Base-by-base conservation (phyloP, 2,329 filamentous ascomycete genomes). In the Lachnellula cervina region DNA sequence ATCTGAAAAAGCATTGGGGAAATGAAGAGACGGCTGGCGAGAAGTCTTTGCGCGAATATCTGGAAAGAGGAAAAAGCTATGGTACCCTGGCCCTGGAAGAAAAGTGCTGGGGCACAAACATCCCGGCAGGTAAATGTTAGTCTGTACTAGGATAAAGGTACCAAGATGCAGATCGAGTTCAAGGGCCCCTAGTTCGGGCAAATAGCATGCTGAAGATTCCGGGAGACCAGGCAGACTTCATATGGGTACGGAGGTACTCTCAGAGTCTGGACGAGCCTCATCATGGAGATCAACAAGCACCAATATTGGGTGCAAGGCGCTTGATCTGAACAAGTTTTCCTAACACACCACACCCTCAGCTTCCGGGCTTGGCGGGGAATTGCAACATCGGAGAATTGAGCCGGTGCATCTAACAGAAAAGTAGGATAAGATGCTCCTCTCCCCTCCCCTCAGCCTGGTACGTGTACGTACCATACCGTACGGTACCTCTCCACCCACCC, bases 51-150 rank as follows among this genome's bases (percentile, higher is more conserved):
- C 28, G 19, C 28, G 40, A 49, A 42, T 25, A 42, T 25, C 60
- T 62, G 51, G 52, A 65, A 62, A 49, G 58, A 61, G 62, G 47
- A 64, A 64, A 64, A 54, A 66, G 64, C 61, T 64, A 66, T 64
- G 64, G 56, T 49, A 54, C 53, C 60, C 62, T 51, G 40, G 60
- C 35, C 34, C n/a, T 11, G 16, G 43, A 38, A 28, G 40, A 38
- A 50, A 50, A 25, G 19, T 23, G n/a, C 32, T 23, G 35, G 40
- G 44, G 23, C 34, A 28, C 21, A 34, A 32, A 32, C 28, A 32
- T 32, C 28, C 28, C 28, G 28, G 28, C 28, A 32, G 17, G 42
- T 44, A 13, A 43, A 9, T 9, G 5, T 17, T 44, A 23, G n/a
- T 5, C 17, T 23, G 9, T 16, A 23, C 42, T 19, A 23, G 42